phyloP scores from a whole-genome alignment of 345 rosid species.

The Camelina neglecta region DNA sequence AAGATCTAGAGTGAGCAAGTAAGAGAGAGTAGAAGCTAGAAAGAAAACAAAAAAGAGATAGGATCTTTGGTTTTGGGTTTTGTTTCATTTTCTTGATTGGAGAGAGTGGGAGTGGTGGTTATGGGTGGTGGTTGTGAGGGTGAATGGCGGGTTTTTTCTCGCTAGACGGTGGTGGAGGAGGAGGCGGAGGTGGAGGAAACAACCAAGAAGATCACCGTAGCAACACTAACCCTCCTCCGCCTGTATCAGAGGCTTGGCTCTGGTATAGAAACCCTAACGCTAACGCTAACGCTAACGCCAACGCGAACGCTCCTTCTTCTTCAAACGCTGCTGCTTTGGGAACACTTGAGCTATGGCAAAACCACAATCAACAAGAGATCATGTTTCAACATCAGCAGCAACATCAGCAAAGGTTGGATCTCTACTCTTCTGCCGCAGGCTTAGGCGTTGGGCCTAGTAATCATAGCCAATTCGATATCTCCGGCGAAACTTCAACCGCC shows the following conservation, averaged over 20 bases:
- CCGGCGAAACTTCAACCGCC: slow-evolving; percentile 53
- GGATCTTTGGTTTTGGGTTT: slow-evolving; percentile 17
- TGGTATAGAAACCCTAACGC: slow-evolving; percentile 71
- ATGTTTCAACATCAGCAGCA: slow-evolving; percentile 50
- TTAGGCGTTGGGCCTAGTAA: slow-evolving; percentile 75
- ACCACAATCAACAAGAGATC: slow-evolving; percentile 56
- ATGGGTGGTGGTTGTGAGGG: slow-evolving; percentile 25
- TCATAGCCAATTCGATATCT: slow-evolving; percentile 44
- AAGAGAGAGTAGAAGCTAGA: background rate
- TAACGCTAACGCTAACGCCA: slow-evolving; percentile 2
- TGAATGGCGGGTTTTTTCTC: slow-evolving; percentile 65
- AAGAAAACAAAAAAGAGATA: background rate
- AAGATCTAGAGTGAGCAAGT: slow-evolving; percentile 27
- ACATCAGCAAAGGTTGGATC: slow-evolving; percentile 60
- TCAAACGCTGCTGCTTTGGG: slow-evolving; percentile 46
- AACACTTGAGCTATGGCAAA: slow-evolving; percentile 87
- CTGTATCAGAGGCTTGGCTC: slow-evolving; percentile 54
- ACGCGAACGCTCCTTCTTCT: slow-evolving; percentile 46
- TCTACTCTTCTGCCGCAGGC: slow-evolving; percentile 62
- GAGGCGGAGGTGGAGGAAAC: slow-evolving; percentile 46
- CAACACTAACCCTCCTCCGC: slow-evolving; percentile 51
- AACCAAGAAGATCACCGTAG: slow-evolving; percentile 44
- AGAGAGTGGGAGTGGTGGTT: slow-evolving; percentile 26
- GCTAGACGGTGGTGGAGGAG: slow-evolving; percentile 52
- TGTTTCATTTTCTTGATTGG: background rate